A percentile compares a stretch with the other conserved stretches of the same genome.
phyloP scores from a whole-genome alignment of 1,139 yeast genomes.

The Saccharomyces hybrid region DNA sequence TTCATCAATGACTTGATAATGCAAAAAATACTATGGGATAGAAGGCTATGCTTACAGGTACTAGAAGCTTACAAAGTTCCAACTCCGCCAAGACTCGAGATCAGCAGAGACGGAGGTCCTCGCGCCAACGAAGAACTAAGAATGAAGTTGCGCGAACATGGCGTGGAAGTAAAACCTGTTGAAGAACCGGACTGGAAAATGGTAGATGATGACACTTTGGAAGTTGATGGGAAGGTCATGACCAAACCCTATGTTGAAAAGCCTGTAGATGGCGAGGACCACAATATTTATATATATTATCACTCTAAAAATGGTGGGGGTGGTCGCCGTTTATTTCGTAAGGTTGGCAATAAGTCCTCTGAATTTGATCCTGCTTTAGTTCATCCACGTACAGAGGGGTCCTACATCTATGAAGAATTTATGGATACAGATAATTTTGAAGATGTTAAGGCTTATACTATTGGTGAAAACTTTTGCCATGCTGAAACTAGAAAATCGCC shows the following conservation, averaged over 20 bases:
- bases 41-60: conserved; percentile 79
- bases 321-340: conserved; percentile 86
- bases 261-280: conserved; percentile 99
- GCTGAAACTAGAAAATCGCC: conserved; percentile 98
- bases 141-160: conserved; percentile 49
- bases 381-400: conserved; percentile 79
- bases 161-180: conserved; percentile 45
- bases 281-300: conserved; percentile 89
- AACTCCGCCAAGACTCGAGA: conserved; percentile 80
- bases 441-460: conserved; percentile 97
- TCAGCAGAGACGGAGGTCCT: conserved; percentile 96
- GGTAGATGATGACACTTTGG: conserved; percentile 78
- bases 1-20: conserved; percentile 80
- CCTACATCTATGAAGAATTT: conserved; percentile 85
- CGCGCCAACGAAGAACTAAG: conserved; percentile 59
- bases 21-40: conserved; percentile 94
- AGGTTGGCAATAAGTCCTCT: conserved; percentile 93
- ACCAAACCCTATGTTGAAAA: conserved; percentile 93
- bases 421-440: conserved; percentile 98
- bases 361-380: conserved; percentile 82
- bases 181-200: conserved; percentile 78
- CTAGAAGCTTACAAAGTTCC: conserved; percentile 78
- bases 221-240: conserved; percentile 63
- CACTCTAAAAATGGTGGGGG: conserved; percentile 91
- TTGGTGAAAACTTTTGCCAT: conserved; percentile 83